phyloP scores from a whole-genome alignment of 2,329 filamentous ascomycete species.

The Monascus ruber region DNA sequence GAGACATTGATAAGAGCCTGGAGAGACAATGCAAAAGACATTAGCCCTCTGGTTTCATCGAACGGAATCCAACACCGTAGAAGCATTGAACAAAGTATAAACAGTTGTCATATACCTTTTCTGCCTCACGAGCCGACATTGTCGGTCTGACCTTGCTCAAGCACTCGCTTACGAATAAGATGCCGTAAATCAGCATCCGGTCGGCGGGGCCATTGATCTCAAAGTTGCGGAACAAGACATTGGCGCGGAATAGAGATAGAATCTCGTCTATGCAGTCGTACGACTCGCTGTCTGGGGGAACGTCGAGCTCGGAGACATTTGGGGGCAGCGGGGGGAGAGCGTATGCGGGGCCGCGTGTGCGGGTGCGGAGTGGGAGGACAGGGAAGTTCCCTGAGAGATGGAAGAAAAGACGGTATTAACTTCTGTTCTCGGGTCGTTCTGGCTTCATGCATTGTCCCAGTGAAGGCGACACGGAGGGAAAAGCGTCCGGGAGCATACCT shows the following conservation, averaged over 20 bases:
- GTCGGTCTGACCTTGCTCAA: slow-evolving; percentile 73
- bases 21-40: slow-evolving; percentile 19
- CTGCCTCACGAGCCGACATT: slow-evolving; percentile 54
- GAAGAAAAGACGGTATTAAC: background rate
- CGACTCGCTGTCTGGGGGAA: slow-evolving; percentile 76
- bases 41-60: slow-evolving; percentile 27
- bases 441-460: slow-evolving; percentile 27
- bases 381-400: slow-evolving; percentile 68
- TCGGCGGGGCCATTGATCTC: slow-evolving; percentile 96
- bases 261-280: slow-evolving; percentile 97
- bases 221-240: slow-evolving; percentile 99
- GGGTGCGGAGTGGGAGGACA: slow-evolving; percentile 84
- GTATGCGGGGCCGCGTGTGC: slow-evolving; percentile 89
- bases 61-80: background rate
- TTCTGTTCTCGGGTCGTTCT: background rate
- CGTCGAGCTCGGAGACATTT: slow-evolving; percentile 40
- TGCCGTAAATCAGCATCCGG: slow-evolving; percentile 89
- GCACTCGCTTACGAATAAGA: slow-evolving; percentile 86
- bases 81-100: background rate
- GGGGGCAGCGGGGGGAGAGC: slow-evolving; percentile 57
- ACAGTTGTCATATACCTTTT: slow-evolving; percentile 40
- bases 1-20: slow-evolving; percentile 81
- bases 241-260: slow-evolving; percentile 84
- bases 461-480: slow-evolving; percentile 16
- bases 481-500: slow-evolving; percentile 30